Evolutionary conservation across 495 filamentous ascomycete species (phyloP).

Genomic region (Aspergillus taichungensis): DNA sequence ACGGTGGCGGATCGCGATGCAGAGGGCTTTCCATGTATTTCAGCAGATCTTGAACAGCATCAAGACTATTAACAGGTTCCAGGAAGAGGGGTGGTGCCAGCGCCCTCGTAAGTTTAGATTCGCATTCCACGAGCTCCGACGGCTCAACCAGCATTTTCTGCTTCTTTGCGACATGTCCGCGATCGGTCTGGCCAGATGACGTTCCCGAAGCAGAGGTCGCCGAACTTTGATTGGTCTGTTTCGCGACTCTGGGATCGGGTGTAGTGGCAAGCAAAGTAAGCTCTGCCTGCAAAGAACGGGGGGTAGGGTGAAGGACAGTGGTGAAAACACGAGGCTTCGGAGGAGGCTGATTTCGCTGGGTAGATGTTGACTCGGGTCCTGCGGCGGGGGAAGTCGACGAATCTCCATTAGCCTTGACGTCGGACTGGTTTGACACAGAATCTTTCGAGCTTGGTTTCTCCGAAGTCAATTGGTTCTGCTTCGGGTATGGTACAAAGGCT

Average conservation of each 20-base stretch:
- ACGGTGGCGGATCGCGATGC: conserved; percentile 64
- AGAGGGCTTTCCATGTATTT: conserved; percentile 64
- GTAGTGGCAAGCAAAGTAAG: conserved; percentile 67
- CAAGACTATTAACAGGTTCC: conserved; percentile 57
- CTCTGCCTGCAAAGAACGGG: conserved; percentile 62
- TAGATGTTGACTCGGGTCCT: conserved; percentile 29
- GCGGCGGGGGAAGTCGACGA: conserved; percentile 37
- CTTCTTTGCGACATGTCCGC: conserved; percentile 54
- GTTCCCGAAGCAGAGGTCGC: conserved; percentile 58
- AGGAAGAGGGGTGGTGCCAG: conserved; percentile 70
- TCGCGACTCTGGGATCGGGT: conserved; percentile 45
- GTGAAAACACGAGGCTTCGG: conserved; percentile 61
- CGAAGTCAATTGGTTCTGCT: conserved; percentile 42
- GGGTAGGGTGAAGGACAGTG: conserved; percentile 78
- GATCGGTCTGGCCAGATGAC: conserved; percentile 41
- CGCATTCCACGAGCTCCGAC: conserved; percentile 59
- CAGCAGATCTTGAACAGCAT: conserved; percentile 59
- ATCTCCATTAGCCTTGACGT: conserved; percentile 20
- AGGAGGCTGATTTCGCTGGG: conserved; percentile 37
- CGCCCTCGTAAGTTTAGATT: conserved; percentile 59
- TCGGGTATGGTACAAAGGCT: conserved; percentile 71
- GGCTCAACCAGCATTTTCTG: conserved; percentile 71
- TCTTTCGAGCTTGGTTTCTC: conserved; percentile 29
- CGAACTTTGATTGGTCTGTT: conserved; percentile 32
- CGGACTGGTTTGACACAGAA: conserved; percentile 12